phyloP scores from a whole-genome alignment of 2,329 filamentous ascomycete genomes.

The Stylonectria norvegica region DNA sequence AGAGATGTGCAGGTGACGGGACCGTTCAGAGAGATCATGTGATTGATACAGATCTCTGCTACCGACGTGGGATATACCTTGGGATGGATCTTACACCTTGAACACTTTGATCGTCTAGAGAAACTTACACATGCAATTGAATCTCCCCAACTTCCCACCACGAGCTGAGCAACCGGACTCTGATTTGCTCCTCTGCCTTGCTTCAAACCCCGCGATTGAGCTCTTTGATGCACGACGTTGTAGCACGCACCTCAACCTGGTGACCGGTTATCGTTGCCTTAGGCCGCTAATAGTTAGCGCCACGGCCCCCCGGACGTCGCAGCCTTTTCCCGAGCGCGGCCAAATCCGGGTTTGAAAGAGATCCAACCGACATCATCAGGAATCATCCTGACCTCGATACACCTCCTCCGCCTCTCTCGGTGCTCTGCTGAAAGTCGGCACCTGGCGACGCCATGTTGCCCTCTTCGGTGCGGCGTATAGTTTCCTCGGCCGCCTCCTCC shows the following conservation, averaged over 20 bases:
- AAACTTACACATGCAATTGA: no score
- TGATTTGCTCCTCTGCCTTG: no score
- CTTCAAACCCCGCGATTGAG: no score
- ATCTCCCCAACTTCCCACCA: no score
- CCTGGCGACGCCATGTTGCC: conserved; percentile 47
- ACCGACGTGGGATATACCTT: no score
- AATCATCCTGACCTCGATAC: conserved; percentile 27
- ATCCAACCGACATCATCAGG: conserved; percentile 34
- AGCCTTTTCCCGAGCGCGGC: conserved; percentile 36
- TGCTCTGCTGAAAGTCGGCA: conserved; percentile 17
- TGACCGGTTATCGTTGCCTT: conserved; percentile 32
- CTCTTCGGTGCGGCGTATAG: conserved; percentile 54
- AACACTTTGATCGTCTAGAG: no score
- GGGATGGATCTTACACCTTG: no score
- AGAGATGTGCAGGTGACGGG: no score
- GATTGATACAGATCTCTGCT: no score
- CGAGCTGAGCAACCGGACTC: no score
- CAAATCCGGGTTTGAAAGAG: conserved; percentile 36
- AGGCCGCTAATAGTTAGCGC: conserved; percentile 34
- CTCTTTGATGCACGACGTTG: no score
- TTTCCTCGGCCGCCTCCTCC: conserved; percentile 44
- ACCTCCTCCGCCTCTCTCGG: conserved; percentile 15
- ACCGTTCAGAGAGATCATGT: no score
- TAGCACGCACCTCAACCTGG: conserved; percentile 4
- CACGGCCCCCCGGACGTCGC: conserved; percentile 21